phyloP scores from a whole-genome alignment of 352 stramenopile genomes.

The Phytophthora macrochlamydospora region DNA sequence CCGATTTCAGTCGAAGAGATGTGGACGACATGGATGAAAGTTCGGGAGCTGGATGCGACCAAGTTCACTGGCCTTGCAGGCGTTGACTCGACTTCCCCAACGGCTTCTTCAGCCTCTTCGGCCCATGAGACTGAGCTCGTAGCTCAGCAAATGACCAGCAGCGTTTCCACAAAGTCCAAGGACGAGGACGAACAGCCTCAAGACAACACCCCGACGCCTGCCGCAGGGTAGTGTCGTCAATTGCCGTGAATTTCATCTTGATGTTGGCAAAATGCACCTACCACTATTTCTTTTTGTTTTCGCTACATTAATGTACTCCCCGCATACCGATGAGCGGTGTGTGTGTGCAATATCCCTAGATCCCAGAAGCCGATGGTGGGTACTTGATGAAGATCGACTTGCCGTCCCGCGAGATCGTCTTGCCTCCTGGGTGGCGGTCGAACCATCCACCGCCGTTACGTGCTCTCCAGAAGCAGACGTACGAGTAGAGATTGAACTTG shows the following conservation, averaged over 20 bases:
- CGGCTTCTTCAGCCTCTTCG: conserved; percentile 23
- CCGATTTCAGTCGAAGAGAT: conserved; percentile 78
- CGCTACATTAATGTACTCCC: conserved; percentile 23
- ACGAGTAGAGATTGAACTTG: conserved; percentile 90
- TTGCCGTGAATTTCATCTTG: neutral
- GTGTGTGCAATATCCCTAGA: conserved; percentile 11
- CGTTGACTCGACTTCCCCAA: conserved; percentile 23
- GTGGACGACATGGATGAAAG: conserved; percentile 86
- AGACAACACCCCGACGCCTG: conserved; percentile 11
- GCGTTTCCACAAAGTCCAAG: conserved; percentile 16
- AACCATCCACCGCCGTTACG: conserved; percentile 81
- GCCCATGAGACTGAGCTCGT: conserved; percentile 26
- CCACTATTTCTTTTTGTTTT: conserved; percentile 11
- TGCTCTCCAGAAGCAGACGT: conserved; percentile 74
- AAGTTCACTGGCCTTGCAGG: conserved; percentile 47
- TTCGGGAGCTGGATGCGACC: conserved; percentile 69
- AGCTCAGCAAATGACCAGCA: conserved; percentile 27
- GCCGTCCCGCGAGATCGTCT: conserved; percentile 50
- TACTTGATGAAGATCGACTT: conserved; percentile 69
- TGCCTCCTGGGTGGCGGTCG: conserved; percentile 63
- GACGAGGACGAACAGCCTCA: conserved; percentile 17
- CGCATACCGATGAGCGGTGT: neutral
- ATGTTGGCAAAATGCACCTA: conserved; percentile 27
- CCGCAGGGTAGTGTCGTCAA: conserved; percentile 19
- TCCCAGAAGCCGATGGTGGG: conserved; percentile 19